Base-by-base conservation (phyloP, 768 basidiomycete species). In the Tulasnella sp. region DNA sequence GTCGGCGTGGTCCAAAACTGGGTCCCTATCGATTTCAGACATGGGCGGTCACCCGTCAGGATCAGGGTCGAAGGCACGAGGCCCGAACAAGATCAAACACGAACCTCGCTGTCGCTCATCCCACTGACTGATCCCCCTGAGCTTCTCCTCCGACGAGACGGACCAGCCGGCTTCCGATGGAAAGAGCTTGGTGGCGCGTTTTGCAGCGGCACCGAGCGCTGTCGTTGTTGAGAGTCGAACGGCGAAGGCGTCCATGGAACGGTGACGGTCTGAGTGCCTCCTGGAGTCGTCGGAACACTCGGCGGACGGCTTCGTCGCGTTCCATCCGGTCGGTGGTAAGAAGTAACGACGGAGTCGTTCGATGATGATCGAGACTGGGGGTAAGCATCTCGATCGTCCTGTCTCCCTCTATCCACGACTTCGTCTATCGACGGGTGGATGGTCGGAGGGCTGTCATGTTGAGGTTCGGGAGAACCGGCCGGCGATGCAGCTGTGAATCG, bases 141-240 rank as follows among this genome's bases (percentile, higher is more conserved):
- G 74, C 91, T 92, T 80, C 85, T 90, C 69, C 90, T 82, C 69
- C 92, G 83, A 62, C 84, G 80, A 6, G 89, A 88, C 16, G 90
- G 90, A 17, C 82, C 81, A 4, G 90, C 90, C 3, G 89, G 86
- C 74, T 86, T 88, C 35, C 41, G 26, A 14, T 40, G 36, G 39
- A 85, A 77, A 89, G 91, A 92, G 75, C 89, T 92, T 2, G 91
- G 91, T 0, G 92, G 92, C 1, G 89, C 86, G 34, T 79, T 81
- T 3, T 78, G 78, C 1, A 92, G 80, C 0, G 91, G 92, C 0
- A 87, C 87, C 9, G 90, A 84, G 22, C 92, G 85, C 77, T 91
- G 90, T 73, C 92, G 81, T 36, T 85, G 83, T 62, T 88, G 85
- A 0, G 85, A 83, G 76, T 93, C 91, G 75, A 93, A 89, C 3